These are phyloP conservation scores for Xylaria sp. DNA, from an alignment of 2,329 filamentous ascomycete genomes.

Conservation along the genomic window DNA sequence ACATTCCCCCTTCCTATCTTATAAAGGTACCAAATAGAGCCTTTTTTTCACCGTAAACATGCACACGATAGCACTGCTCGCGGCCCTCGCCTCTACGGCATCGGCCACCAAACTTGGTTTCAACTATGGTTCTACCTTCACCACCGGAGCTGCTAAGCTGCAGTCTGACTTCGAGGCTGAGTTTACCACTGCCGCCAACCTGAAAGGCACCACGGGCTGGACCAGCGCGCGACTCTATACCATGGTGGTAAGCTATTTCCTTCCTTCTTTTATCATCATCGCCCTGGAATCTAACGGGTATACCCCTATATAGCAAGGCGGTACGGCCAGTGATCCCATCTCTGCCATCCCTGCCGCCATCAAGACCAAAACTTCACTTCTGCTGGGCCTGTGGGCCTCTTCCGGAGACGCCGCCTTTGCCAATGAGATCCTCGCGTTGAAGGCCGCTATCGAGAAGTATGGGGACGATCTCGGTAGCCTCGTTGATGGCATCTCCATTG, in stretches of 20 bases:
- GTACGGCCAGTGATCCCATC: constrained; percentile 66
- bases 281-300: background rate
- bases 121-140: constrained; percentile 76
- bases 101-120: constrained; percentile 68
- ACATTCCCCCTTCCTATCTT: background rate
- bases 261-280: background rate
- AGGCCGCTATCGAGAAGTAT: constrained; percentile 74
- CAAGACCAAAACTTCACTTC: constrained; percentile 78
- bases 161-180: constrained; percentile 76
- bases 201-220: constrained; percentile 74
- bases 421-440: constrained; percentile 80
- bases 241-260: constrained; percentile 64
- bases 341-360: constrained; percentile 78
- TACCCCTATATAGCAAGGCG: constrained; percentile 64
- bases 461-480: constrained; percentile 72
- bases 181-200: constrained; percentile 72
- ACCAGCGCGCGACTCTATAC: constrained; percentile 80
- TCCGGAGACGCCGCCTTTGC: constrained; percentile 70
- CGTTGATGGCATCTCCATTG: constrained; percentile 85
- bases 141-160: constrained; percentile 67
- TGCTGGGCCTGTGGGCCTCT: constrained; percentile 87
- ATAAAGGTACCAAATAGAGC: too few relatives aligned
- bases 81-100: constrained; percentile 55
- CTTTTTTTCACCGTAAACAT: constrained; percentile 35
- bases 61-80: constrained; percentile 42